Evolutionary conservation across 2,329 filamentous ascomycete genomes (phyloP).

Genomic region (Aschersonia sp.): DNA sequence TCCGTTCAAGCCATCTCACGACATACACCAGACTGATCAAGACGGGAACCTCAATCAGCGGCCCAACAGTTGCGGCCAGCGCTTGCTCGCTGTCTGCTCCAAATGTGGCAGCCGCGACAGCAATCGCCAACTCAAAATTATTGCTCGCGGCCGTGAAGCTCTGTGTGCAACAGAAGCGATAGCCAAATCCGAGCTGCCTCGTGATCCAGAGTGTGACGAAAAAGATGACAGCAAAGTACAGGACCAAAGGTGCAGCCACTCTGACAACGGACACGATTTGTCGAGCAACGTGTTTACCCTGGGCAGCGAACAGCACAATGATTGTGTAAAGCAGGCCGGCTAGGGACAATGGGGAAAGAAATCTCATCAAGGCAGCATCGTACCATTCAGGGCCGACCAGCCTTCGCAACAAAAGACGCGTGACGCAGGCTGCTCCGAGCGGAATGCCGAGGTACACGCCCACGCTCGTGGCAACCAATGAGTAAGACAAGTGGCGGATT

Average conservation of each 20-base stretch:
- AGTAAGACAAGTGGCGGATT: slow-evolving; percentile 34
- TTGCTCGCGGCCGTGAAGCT: slow-evolving; percentile 86
- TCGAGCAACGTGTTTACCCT: slow-evolving; percentile 61
- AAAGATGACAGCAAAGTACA: slow-evolving; percentile 72
- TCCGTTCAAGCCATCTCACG: slow-evolving; percentile 2
- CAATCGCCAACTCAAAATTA: slow-evolving; percentile 86
- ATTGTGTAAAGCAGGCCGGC: slow-evolving; percentile 81
- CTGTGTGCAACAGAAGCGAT: slow-evolving; percentile 57
- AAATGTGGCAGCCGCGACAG: slow-evolving; percentile 70
- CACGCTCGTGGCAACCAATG: slow-evolving; percentile 61
- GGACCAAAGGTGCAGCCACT: slow-evolving; percentile 64
- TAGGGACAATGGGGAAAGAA: slow-evolving; percentile 58
- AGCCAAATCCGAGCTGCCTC: slow-evolving; percentile 56
- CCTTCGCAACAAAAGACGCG: slow-evolving; percentile 46
- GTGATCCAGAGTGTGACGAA: slow-evolving; percentile 48
- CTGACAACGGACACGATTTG: slow-evolving; percentile 74
- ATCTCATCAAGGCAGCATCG: slow-evolving; percentile 52
- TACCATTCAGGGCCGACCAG: slow-evolving; percentile 47
- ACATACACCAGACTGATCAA: slow-evolving; percentile 64
- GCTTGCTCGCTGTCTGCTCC: slow-evolving; percentile 67
- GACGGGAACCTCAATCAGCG: slow-evolving; percentile 76
- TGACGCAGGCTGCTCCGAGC: slow-evolving; percentile 63
- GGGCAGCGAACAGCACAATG: slow-evolving; percentile 69
- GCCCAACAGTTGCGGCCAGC: slow-evolving; percentile 69
- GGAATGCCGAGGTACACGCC: slow-evolving; percentile 78